phyloP scores from a whole-genome alignment of 148 eudicot genomes.

The Chenopodium formosanum region DNA sequence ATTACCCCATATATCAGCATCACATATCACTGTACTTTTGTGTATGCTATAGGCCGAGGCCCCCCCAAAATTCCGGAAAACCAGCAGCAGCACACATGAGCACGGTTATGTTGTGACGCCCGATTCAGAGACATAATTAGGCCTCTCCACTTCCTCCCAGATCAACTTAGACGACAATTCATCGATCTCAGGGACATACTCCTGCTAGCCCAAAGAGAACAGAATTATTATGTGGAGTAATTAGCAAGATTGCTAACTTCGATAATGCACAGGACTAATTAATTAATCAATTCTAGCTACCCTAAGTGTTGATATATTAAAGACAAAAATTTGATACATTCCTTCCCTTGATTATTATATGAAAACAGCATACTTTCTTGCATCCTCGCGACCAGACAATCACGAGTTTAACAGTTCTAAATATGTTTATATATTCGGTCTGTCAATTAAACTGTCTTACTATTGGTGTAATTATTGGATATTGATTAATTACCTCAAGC shows the following conservation, averaged over 20 bases:
- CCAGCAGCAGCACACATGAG: constrained; percentile 7
- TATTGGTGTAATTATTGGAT: not conserved
- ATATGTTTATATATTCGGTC: not conserved
- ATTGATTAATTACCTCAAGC: constrained; percentile 71
- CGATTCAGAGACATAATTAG: constrained; percentile 45
- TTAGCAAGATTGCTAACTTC: constrained; percentile 15
- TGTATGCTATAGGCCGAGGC: constrained; percentile 19
- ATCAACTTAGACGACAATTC: constrained; percentile 66
- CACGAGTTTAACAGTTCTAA: not conserved
- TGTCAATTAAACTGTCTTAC: not conserved
- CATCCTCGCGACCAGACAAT: constrained; percentile 19
- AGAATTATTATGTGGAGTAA: not conserved
- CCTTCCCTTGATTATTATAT: not conserved
- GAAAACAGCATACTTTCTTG: constrained; percentile 10
- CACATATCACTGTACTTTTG: constrained; percentile 38
- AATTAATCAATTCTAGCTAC: constrained; percentile 4
- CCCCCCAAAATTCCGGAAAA: constrained; percentile 18
- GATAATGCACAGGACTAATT: not conserved
- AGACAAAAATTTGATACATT: constrained; percentile 9
- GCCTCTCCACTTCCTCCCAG: constrained; percentile 77
- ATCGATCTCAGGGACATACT: constrained; percentile 75
- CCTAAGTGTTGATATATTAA: not conserved
- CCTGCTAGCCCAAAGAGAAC: constrained; percentile 41
- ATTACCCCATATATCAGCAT: constrained; percentile 23
- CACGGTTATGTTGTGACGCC: constrained; percentile 32